Base-by-base conservation (phyloP, 805 yeast genomes). In the Citeromyces matritensis region DNA sequence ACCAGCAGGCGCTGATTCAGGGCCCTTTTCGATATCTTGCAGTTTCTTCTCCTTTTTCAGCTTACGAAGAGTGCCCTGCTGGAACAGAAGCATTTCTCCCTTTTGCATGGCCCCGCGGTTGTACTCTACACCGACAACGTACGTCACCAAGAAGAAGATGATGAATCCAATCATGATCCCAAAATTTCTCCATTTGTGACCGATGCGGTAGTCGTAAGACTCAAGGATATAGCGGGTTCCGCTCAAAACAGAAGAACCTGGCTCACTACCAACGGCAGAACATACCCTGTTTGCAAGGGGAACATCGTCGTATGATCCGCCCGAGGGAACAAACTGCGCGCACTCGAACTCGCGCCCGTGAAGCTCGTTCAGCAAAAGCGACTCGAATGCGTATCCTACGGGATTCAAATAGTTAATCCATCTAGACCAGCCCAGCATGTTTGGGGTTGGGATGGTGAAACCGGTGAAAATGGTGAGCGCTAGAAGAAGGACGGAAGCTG, bases 141-240 rank as follows among this genome's bases (percentile, higher is more conserved):
- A 76, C 8, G 67, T 56, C 32, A 39, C 43, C 33, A 75, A 58
- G 51, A 78, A 73, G 49, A 71, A 61, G 28, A 74, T 35, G 15
- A 54, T 51, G 45, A 64, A 80, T 1, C 62, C 83, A 37, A 73
- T 31, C 26, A 60, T 49, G 39, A 81, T 75, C 48, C 86, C 94
- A 39, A 75, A 66, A 47, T 83, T 78, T 57, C 94, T 71, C 94
- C 94, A 83, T 33, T 67, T 66, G 51, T 82, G 80, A 15, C 51
- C 36, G 42, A 59, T 62, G 29, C 44, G 48, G 57, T 75, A 83
- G 27, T 51, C 46, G 51, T 50, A 82, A 10, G 74, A 48, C 9
- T 40, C 49, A 6, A 37, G 38, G 34, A 82, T 39, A 44, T 77
- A 82, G 24, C 48, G 51, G 39, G 73, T 69, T 41, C 94, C 94